A percentile compares a stretch with the other conserved stretches of the same genome.
These are phyloP conservation scores for Pseudomonodictys pantanalensis DNA, from an alignment of 495 filamentous ascomycete genomes.

Conservation along the genomic window DNA sequence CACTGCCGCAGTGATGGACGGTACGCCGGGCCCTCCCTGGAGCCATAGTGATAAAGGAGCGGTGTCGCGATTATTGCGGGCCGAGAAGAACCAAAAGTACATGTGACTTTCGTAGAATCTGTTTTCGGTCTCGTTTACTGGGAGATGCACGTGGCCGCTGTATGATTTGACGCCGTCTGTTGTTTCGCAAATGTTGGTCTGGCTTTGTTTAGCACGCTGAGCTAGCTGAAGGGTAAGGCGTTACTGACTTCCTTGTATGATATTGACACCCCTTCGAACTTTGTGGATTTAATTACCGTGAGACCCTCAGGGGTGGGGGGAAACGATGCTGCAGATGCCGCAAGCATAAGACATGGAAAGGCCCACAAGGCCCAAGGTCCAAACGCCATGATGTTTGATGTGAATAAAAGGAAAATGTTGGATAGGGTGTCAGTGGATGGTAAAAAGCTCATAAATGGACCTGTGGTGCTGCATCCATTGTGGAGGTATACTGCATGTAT, in stretches of 20 bases:
- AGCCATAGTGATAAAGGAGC: slow-evolving; percentile 5
- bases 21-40: not conserved
- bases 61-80: not conserved
- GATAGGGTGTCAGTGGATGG: too few relatives aligned
- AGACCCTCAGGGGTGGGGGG: not conserved
- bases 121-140: not conserved
- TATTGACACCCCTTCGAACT: slow-evolving; percentile 2
- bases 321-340: not conserved
- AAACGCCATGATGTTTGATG: not conserved
- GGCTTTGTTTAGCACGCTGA: not conserved
- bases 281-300: not conserved
- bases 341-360: not conserved
- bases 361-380: not conserved
- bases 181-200: slow-evolving; percentile 10
- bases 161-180: slow-evolving; percentile 11
- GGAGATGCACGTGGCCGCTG: slow-evolving; percentile 3
- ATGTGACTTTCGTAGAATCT: not conserved
- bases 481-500: too few relatives aligned
- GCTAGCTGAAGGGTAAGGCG: not conserved
- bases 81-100: slow-evolving; percentile 16
- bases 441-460: too few relatives aligned
- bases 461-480: too few relatives aligned
- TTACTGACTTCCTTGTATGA: slow-evolving; percentile 2
- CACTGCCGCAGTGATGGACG: not conserved
- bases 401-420: too few relatives aligned